Conservation (phyloP, 2,329 filamentous ascomycete species). For the Calycina herbarum region DNA sequence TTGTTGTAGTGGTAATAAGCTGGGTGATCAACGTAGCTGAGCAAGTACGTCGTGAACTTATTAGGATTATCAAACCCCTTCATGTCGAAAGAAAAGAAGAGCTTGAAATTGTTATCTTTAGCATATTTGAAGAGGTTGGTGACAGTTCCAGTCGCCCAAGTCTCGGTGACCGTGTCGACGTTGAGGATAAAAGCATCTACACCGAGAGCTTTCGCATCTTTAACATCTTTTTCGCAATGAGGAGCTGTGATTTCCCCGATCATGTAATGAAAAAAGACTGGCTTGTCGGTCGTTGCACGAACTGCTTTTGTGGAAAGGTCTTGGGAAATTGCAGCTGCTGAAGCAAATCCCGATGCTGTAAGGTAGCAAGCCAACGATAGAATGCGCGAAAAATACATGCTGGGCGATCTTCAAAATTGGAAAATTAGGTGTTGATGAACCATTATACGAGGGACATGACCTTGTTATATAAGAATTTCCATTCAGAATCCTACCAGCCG, state of each 20-base stretch:
- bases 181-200: conserved; percentile 39
- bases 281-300: conserved; percentile 2
- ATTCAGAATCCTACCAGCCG: background rate
- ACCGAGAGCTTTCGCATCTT: conserved; percentile 32
- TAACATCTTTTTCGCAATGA: conserved; percentile 21
- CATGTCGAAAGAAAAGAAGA: conserved; percentile 43
- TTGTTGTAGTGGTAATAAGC: conserved; percentile 37
- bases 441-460: background rate
- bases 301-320: background rate
- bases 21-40: conserved; percentile 26
- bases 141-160: conserved; percentile 36
- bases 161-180: background rate
- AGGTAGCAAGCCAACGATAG: conserved; percentile 6
- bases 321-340: background rate
- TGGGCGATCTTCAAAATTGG: background rate
- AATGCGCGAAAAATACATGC: conserved; percentile 1
- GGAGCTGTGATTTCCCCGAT: conserved; percentile 1
- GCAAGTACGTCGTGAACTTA: conserved; percentile 34
- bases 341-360: conserved; percentile 2
- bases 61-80: conserved; percentile 30
- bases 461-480: background rate
- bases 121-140: conserved; percentile 37
- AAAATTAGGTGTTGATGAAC: background rate
- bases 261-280: conserved; percentile 9
- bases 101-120: conserved; percentile 35